Conservation (phyloP, 2,329 filamentous ascomycete species). For the Colletotrichum tamarilloi region DNA sequence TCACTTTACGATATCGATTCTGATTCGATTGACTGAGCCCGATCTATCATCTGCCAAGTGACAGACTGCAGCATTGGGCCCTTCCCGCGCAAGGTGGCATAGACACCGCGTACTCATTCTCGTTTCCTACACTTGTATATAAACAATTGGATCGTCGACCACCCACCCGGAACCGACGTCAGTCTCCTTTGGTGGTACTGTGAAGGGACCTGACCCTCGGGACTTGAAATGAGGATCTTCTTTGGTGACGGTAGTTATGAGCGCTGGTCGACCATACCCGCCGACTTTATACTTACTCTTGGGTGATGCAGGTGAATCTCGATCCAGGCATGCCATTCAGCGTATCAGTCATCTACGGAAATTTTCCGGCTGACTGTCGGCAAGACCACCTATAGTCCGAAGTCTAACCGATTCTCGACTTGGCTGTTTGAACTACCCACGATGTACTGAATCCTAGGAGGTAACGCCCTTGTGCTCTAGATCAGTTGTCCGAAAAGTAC, state of each 20-base stretch:
- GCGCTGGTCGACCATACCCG: too few species aligned
- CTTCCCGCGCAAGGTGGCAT: not conserved
- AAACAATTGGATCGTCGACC: not conserved
- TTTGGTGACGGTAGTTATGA: not conserved
- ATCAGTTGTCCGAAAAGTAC: too few species aligned
- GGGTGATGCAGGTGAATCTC: not conserved
- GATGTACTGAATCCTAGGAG: too few species aligned
- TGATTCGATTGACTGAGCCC: not conserved
- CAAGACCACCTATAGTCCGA: too few species aligned
- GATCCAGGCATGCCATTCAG: not conserved
- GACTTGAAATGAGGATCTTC: not conserved
- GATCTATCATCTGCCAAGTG: not conserved
- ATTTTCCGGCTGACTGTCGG: not conserved
- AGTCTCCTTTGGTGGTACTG: not conserved
- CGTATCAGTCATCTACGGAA: too few species aligned
- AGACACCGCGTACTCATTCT: not conserved
- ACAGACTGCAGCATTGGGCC: not conserved
- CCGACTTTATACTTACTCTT: not conserved
- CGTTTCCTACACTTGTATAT: not conserved
- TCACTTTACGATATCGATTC: not conserved
- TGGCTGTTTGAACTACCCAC: too few species aligned
- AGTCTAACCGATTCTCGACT: too few species aligned
- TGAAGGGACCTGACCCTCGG: not conserved
- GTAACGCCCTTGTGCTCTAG: too few species aligned
- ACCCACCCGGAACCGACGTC: not conserved